Conservation (phyloP, 148 eudicot genomes). For the Camellia lanceoleosa region DNA sequence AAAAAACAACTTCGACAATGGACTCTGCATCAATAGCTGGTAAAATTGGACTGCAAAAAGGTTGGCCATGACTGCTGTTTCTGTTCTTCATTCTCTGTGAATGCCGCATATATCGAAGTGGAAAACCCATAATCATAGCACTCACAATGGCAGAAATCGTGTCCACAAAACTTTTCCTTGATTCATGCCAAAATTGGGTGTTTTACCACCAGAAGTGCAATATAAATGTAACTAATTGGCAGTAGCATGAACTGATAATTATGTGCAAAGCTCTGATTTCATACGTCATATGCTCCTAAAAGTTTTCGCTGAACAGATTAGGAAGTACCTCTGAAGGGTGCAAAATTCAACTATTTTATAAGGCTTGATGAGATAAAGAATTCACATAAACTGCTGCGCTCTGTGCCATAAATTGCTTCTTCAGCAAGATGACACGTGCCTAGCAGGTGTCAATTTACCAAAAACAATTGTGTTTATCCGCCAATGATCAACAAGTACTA, state of each 20-base stretch:
- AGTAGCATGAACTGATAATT: background rate
- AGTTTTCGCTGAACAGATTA: background rate
- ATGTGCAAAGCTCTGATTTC: no score
- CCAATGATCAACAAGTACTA: background rate
- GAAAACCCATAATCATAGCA: no score
- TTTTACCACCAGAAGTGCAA: background rate
- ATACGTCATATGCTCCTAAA: background rate
- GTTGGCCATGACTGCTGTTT: no score
- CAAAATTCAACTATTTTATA: background rate
- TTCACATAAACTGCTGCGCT: background rate
- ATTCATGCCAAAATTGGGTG: background rate
- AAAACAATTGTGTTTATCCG: background rate
- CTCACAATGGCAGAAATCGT: background rate
- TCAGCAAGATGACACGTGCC: background rate
- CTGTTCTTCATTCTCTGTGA: no score
- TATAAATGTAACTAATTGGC: background rate
- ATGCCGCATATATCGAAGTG: no score
- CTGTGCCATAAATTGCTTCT: background rate
- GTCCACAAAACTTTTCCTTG: background rate
- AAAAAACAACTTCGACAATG: no score
- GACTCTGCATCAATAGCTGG: no score
- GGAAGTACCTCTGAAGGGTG: slow-evolving; percentile 5
- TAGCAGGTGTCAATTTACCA: background rate
- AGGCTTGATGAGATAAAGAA: background rate
- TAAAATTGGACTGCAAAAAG: no score